Base-by-base conservation (phyloP, 2,329 filamentous ascomycete genomes). In the Colletotrichum neosansevieriae region DNA sequence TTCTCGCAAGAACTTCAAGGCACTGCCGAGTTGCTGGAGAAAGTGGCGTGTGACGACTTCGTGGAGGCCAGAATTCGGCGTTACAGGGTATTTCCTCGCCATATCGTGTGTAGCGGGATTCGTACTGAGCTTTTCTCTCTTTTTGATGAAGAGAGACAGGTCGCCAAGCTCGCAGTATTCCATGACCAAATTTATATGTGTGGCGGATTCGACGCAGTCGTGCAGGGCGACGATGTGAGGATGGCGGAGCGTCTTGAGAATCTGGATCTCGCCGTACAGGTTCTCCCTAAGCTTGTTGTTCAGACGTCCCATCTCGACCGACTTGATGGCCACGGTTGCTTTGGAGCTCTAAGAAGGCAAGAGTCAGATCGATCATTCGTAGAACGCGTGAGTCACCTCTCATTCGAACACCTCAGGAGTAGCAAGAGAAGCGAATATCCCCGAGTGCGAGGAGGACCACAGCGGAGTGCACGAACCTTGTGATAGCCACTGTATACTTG, bases 31-130 rank as follows among this genome's bases (percentile, higher is more conserved):
- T 79, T 99, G 96, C 79, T 98, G 97, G 66, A 97, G 85, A 76
- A 98, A 99, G 81, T 99, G 96, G 34, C 96, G 91, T 61, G 94
- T 94, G 72, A 99, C 87, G n/a, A 98, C 95, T 80, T 99, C 96
- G 78, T 98, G 92, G 49, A 99, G 85, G n/a, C 94, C 95, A 47
- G 94, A 94, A 69, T 90, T 90, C 5, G 89, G 85, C 19, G 92
- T 88, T 75, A 93, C 94, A 3, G 96, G 95, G 76, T 99, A 98
- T 79, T 97, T 97, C 75, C 91, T 88, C 70, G 97, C 94, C 89
- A 98, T 95, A 73, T 97, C 94, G 76, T 89, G 88, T 3, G 95
- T 96, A 60, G 93, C 91, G 32, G 92, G 89, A 77, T 97, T 92
- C 58, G 91, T 91, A 50, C 86, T 87, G 51, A 98, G 88, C 76